Conservation (phyloP, 495 filamentous ascomycete species). For the Aspergillus diversus region DNA sequence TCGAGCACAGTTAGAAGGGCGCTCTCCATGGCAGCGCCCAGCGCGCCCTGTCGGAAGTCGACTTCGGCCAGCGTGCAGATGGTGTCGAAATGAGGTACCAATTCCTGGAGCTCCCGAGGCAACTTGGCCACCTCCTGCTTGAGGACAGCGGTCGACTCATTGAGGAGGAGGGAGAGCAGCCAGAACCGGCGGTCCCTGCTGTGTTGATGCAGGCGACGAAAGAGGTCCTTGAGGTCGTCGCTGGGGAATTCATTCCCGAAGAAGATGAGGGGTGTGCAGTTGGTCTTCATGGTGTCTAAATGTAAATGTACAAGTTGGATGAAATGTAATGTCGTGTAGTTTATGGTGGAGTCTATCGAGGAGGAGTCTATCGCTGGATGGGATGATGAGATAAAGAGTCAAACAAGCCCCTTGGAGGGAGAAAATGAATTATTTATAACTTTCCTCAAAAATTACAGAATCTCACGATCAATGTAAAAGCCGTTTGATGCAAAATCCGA, state of each 20-base stretch:
- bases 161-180: conserved; percentile 38
- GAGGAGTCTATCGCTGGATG: background rate
- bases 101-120: background rate
- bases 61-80: conserved; percentile 36
- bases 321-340: too few relatives aligned
- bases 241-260: conserved; percentile 47
- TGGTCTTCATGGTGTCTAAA: too few relatives aligned
- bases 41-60: conserved; percentile 37
- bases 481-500: background rate
- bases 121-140: conserved; percentile 35
- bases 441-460: background rate
- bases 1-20: conserved; percentile 37
- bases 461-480: background rate
- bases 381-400: background rate
- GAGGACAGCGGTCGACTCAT: conserved; percentile 38
- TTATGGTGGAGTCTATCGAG: too few relatives aligned
- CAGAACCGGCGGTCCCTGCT: conserved; percentile 40
- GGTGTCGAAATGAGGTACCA: conserved; percentile 43
- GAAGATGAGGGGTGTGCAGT: conserved; percentile 21
- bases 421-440: background rate
- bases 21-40: conserved; percentile 42
- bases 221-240: conserved; percentile 40
- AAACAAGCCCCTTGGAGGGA: background rate
- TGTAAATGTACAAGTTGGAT: too few relatives aligned
- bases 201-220: conserved; percentile 40